Base-by-base conservation (phyloP, 306 rosid species). In the Rubus idaeus region DNA sequence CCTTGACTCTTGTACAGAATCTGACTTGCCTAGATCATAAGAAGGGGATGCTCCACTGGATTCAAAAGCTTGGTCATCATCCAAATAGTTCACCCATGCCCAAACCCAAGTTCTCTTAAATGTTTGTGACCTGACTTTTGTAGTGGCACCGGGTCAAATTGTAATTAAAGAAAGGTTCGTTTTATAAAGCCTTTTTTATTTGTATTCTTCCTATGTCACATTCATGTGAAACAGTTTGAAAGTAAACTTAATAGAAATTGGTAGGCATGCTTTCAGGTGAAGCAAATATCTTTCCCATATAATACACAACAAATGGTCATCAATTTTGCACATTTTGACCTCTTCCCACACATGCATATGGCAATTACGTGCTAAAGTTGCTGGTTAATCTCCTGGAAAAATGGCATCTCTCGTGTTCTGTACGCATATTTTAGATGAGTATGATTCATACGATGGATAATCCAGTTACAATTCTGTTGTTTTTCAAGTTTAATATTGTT, bases 11-110 rank as follows among this genome's bases (percentile, higher is more conserved):
- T 55, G 77, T 83, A 66, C 87, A 79, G 57, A 88, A 69, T 78
- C 84, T 56, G 12, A 61, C 57, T 79, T 75, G 75, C 82, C 93
- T 84, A 20, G 99, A 96, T 79, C 90, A 91, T 46, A 96, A 91
- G 90, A 96, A 96, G 87, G 91, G 94, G 45, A 91, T 93, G 39
- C 90, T 55, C 70, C 98, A 91, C 82, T 93, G 97, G 94, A 88
- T 96, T 77, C 98, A 96, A 63, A 91, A 87, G 93, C 96, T 92
- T 84, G 92, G 96, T 44, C 94, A 97, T 68, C 89, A 87, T 68
- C 85, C 89, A 8, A 73, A 82, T 74, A 30, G 55, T 66, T 78
- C 87, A 40, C 88, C 90, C 14, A 74, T 78, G 81, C 97, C 91
- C 40, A 95, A 95, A 70, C 97, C 99, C 6, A 92, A 88, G 82